phyloP scores from a whole-genome alignment of 345 rosid genomes.

The Leavenworthia alabamica region DNA sequence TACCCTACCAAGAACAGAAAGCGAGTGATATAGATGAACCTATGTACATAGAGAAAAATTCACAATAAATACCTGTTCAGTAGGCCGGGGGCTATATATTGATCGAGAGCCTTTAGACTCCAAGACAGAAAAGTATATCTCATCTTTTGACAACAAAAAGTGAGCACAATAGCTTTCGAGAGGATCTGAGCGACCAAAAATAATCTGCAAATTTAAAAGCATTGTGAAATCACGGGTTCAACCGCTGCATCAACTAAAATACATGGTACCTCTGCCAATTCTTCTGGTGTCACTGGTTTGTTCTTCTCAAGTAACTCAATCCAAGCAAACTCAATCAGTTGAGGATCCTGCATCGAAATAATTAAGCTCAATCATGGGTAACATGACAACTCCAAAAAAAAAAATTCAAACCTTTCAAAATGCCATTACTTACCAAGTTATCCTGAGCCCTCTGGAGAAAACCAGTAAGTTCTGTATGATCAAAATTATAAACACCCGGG shows the following conservation, averaged over 20 bases:
- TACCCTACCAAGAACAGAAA: neutral
- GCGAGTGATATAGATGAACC: neutral
- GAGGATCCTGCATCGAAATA: slow-evolving; percentile 53
- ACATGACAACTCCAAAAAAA: slow-evolving; percentile 3
- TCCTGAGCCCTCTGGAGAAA: slow-evolving; percentile 60
- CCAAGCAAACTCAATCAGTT: slow-evolving; percentile 94
- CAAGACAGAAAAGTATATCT: slow-evolving; percentile 58
- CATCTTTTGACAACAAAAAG: slow-evolving; percentile 81
- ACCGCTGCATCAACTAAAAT: neutral
- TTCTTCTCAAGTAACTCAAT: slow-evolving; percentile 84
- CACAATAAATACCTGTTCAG: slow-evolving; percentile 48
- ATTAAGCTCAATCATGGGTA: neutral
- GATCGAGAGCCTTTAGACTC: slow-evolving; percentile 65
- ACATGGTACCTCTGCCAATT: slow-evolving; percentile 74
- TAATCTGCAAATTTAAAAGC: slow-evolving; percentile 52
- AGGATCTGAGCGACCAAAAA: slow-evolving; percentile 73
- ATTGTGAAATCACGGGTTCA: slow-evolving; percentile 29
- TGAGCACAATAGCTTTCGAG: slow-evolving; percentile 92
- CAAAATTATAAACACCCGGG: slow-evolving; percentile 73
- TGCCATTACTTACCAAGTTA: slow-evolving; percentile 63
- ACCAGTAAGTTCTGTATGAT: slow-evolving; percentile 51
- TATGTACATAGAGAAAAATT: slow-evolving; percentile 3
- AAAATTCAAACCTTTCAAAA: neutral
- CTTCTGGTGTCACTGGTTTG: slow-evolving; percentile 73
- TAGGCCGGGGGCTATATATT: slow-evolving; percentile 67